Conservation (phyloP, 2,329 filamentous ascomycete species). For the Neonectria neomacrospora region DNA sequence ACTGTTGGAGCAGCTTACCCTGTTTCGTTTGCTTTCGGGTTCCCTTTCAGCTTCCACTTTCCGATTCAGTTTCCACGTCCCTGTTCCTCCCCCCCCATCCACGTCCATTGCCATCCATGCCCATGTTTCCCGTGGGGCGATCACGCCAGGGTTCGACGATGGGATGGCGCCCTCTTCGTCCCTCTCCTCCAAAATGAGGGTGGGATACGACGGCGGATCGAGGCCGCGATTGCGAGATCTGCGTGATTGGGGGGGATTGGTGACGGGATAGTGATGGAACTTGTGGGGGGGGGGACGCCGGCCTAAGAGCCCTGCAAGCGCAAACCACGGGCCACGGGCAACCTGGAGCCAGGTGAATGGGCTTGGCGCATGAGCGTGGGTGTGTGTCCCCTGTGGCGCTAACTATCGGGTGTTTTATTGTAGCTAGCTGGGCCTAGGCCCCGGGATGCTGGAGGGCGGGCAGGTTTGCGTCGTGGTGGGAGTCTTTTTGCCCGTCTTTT, state of each 20-base stretch:
- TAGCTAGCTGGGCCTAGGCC: not conserved
- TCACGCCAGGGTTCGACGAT: constrained; percentile 28
- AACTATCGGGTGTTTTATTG: constrained; percentile 26
- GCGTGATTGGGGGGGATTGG: constrained; percentile 25
- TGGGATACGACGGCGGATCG: constrained; percentile 24
- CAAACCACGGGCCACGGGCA: constrained; percentile 17
- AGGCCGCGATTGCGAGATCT: constrained; percentile 32
- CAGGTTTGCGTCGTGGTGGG: not conserved
- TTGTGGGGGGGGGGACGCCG: constrained; percentile 19
- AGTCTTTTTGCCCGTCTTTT: constrained; percentile 1
- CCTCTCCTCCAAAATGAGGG: not conserved
- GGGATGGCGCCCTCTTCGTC: constrained; percentile 6
- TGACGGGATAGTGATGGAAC: constrained; percentile 19
- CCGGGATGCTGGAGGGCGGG: not conserved
- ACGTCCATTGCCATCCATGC: not conserved
- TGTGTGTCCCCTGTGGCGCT: constrained; percentile 18
- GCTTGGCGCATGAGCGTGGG: constrained; percentile 35
- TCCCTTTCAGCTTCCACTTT: not conserved
- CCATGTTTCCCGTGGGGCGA: constrained; percentile 28
- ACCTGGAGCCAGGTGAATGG: constrained; percentile 30
- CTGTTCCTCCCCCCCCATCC: not conserved
- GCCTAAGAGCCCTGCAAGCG: constrained; percentile 7
- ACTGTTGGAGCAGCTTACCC: not conserved
- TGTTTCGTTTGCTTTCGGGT: not conserved
- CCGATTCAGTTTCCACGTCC: not conserved